Evolutionary conservation across 2,329 filamentous ascomycete genomes (phyloP).

Genomic region (Stemphylium lycopersici): DNA sequence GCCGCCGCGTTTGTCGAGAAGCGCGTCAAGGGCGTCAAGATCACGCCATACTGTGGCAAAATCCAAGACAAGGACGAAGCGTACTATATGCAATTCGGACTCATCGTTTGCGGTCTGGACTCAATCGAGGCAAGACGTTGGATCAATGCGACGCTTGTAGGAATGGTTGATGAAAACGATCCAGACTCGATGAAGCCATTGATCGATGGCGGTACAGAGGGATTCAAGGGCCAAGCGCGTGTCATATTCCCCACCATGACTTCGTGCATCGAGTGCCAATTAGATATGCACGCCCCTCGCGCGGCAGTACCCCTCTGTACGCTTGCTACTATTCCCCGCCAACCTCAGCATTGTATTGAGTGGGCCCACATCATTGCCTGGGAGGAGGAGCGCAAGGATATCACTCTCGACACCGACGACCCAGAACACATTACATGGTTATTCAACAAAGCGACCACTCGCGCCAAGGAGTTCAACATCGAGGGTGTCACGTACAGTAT

Average conservation of each 20-base stretch:
- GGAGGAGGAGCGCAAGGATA: slow-evolving; percentile 74
- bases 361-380: slow-evolving; percentile 99
- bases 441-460: slow-evolving; percentile 79
- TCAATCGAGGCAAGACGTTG: slow-evolving; percentile 97
- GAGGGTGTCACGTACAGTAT: slow-evolving; percentile 91
- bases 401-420: slow-evolving; percentile 90
- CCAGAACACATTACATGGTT: slow-evolving; percentile 98
- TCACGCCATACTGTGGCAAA: slow-evolving; percentile 90
- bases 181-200: slow-evolving; percentile 89
- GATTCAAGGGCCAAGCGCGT: slow-evolving; percentile 95
- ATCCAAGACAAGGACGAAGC: slow-evolving; percentile 97
- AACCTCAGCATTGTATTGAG: slow-evolving; percentile 97
- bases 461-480: slow-evolving; percentile 89
- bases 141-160: slow-evolving; percentile 94
- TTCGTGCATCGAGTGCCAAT: slow-evolving; percentile 96
- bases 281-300: slow-evolving; percentile 97
- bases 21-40: slow-evolving; percentile 86
- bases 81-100: slow-evolving; percentile 96
- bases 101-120: slow-evolving; percentile 92
- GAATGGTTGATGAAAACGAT: slow-evolving; percentile 84
- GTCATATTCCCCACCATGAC: slow-evolving; percentile 92
- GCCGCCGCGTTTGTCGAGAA: slow-evolving; percentile 90
- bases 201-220: slow-evolving; percentile 96
- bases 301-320: slow-evolving; percentile 97
- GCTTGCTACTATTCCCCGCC: slow-evolving; percentile 91